Evolutionary conservation across 306 rosid genomes (phyloP).

Genomic region (Ceratonia siliqua): DNA sequence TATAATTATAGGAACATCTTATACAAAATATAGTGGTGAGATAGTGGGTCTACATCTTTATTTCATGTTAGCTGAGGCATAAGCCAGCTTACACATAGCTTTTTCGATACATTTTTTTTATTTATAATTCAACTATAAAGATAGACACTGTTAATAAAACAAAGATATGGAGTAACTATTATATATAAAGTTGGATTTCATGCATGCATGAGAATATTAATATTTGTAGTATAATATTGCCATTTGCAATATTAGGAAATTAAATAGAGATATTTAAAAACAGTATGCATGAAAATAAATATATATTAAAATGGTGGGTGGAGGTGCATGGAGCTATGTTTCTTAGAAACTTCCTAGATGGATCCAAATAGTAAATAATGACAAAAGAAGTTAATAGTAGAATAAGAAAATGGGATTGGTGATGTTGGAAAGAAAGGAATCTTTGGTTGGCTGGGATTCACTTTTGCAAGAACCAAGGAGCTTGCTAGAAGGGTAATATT

Average conservation of each 20-base stretch:
- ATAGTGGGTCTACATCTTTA: slow-evolving; percentile 10
- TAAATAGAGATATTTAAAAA: slow-evolving; percentile 1
- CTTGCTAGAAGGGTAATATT: slow-evolving; percentile 35
- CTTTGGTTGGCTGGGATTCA: slow-evolving; percentile 48
- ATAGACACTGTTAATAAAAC: background rate
- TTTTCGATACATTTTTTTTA: background rate
- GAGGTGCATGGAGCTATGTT: background rate
- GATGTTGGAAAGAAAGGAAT: slow-evolving; percentile 62
- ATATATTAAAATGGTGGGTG: background rate
- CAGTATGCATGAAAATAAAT: background rate
- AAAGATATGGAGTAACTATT: background rate
- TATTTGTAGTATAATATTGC: background rate
- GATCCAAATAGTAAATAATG: background rate
- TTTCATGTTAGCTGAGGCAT: slow-evolving; percentile 17
- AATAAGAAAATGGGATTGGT: slow-evolving; percentile 36
- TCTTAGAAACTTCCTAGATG: slow-evolving; percentile 39
- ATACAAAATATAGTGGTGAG: slow-evolving; percentile 3
- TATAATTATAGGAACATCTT: background rate
- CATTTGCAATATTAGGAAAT: background rate
- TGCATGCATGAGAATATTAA: background rate
- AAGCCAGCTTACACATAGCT: slow-evolving; percentile 22
- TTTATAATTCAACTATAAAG: background rate
- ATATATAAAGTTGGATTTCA: background rate
- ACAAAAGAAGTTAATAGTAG: background rate
- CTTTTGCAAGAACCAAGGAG: slow-evolving; percentile 63